Percentiles rank a stretch among this genome's conserved stretches.
phyloP scores from a whole-genome alignment of 2,329 filamentous ascomycete genomes.

The Hypomyces rosellus region DNA sequence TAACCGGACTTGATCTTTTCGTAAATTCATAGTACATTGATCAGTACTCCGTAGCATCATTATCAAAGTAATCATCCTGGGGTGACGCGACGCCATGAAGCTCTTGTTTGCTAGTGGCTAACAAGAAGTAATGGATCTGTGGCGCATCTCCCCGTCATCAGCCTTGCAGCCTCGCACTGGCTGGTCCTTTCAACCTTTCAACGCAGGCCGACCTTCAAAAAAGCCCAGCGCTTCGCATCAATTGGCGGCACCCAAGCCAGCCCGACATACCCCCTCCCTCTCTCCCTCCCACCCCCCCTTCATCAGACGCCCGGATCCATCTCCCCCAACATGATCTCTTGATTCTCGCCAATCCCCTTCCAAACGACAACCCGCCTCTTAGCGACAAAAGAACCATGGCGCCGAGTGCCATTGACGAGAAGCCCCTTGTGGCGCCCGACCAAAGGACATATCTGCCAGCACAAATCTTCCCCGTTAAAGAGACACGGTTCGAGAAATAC shows the following conservation, averaged over 20 bases:
- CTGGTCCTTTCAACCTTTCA: conserved; percentile 16
- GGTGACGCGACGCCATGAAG: no score
- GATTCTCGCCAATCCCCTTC: conserved; percentile 1
- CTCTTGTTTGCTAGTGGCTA: no score
- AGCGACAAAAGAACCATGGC: conserved; percentile 34
- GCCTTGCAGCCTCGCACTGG: conserved; percentile 31
- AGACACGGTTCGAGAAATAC: conserved; percentile 53
- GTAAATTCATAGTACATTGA: no score
- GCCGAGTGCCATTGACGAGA: conserved; percentile 46
- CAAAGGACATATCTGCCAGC: conserved; percentile 45
- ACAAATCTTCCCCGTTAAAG: conserved; percentile 55
- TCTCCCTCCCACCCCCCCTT: background rate
- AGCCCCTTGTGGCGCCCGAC: conserved; percentile 28
- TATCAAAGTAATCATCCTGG: no score
- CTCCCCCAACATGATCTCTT: conserved; percentile 7
- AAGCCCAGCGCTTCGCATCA: conserved; percentile 13
- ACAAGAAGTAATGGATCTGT: no score
- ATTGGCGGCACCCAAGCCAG: conserved; percentile 20
- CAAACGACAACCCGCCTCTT: background rate
- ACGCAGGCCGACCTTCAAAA: conserved; percentile 18
- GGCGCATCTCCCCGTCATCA: conserved; percentile 18
- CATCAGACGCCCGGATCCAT: background rate
- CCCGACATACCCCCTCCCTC: conserved; percentile 1
- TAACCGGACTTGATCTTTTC: no score
- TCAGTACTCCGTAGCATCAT: no score